Evolutionary conservation across 352 stramenopile species (phyloP).

Genomic region (Phytophthora pinifolia): DNA sequence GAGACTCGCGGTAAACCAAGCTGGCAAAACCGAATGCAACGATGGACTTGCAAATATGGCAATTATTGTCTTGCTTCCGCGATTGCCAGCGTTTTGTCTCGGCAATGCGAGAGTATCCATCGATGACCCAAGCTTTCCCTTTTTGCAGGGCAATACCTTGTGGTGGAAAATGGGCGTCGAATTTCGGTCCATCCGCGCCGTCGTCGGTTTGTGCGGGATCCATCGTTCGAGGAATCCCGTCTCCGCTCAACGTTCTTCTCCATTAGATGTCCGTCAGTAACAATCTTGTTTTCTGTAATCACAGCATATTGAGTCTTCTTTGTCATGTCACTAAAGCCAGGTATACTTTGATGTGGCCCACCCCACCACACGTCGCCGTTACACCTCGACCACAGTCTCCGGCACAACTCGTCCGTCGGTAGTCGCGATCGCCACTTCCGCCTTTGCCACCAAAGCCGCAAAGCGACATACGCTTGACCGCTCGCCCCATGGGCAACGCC

Average conservation of each 20-base stretch:
- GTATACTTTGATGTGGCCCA: constrained; percentile 25
- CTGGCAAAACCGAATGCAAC: neutral
- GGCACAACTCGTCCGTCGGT: constrained; percentile 9
- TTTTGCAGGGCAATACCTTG: neutral
- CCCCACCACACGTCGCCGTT: too few relatives aligned
- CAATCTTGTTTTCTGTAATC: neutral
- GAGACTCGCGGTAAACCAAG: constrained; percentile 2
- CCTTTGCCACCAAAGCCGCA: constrained; percentile 21
- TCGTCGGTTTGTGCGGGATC: constrained; percentile 21
- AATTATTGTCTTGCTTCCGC: constrained; percentile 1
- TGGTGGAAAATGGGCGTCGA: constrained; percentile 14
- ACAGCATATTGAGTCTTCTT: too few relatives aligned
- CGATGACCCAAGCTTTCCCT: neutral
- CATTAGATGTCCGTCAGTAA: neutral
- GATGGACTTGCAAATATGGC: neutral
- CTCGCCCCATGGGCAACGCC: constrained; percentile 30
- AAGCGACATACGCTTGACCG: neutral
- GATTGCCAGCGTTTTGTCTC: constrained; percentile 1
- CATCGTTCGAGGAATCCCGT: constrained; percentile 15
- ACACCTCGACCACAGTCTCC: constrained; percentile 8
- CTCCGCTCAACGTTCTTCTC: neutral
- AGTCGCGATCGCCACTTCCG: constrained; percentile 13
- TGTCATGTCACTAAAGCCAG: constrained; percentile 13
- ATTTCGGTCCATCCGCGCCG: constrained; percentile 11
- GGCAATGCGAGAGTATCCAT: constrained; percentile 13